phyloP scores from a whole-genome alignment of 148 eudicot species.

The Vaccinium myrtillus region DNA sequence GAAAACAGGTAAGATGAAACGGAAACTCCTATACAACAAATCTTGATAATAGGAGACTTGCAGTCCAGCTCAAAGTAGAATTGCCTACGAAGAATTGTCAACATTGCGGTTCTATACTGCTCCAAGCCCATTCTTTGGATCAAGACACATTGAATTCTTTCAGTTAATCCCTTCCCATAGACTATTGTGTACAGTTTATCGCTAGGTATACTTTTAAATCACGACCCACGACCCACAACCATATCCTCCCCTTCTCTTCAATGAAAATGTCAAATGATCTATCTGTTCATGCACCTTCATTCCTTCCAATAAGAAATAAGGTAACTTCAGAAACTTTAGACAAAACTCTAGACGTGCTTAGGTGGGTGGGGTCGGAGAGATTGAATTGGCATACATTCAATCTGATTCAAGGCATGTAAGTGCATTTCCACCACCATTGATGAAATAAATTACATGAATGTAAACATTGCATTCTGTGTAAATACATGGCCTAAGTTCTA shows the following conservation, averaged over 20 bases:
- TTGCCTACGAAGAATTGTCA: background rate
- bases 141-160: background rate
- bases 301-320: background rate
- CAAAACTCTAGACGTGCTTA: background rate
- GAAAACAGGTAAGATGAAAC: slow-evolving; percentile 4
- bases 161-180: background rate
- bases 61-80: background rate
- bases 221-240: background rate
- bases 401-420: background rate
- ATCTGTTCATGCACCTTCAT: background rate
- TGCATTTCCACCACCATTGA: background rate
- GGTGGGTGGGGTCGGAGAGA: background rate
- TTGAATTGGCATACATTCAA: background rate
- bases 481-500: background rate
- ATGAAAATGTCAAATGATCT: background rate
- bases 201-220: background rate
- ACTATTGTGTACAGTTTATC: background rate
- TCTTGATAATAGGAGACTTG: background rate
- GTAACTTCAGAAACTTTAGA: background rate
- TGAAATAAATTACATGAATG: background rate
- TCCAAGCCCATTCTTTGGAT: background rate
- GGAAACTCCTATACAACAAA: background rate
- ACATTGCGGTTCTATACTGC: background rate
- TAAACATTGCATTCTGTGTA: background rate
- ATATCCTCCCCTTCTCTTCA: background rate